Conservation (phyloP, 1,284 basidiomycete species). For the Tilletia indica region DNA sequence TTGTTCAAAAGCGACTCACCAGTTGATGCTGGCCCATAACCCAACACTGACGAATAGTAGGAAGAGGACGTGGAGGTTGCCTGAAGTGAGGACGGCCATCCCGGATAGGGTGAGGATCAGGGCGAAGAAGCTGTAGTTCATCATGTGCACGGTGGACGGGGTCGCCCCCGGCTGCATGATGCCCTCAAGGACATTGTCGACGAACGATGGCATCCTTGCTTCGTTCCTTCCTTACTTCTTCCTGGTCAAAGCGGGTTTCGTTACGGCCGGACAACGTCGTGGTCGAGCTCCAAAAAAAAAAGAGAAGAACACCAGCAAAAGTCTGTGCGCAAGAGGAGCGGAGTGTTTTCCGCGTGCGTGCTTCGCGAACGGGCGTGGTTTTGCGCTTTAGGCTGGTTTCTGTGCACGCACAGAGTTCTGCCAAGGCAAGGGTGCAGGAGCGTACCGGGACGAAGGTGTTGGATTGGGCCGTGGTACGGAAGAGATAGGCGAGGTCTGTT, state of each 20-base stretch:
- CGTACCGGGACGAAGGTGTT: background rate
- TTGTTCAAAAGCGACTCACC: conserved; percentile 38
- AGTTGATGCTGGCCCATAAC: conserved; percentile 55
- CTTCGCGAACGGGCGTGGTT: too few species aligned
- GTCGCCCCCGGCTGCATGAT: conserved; percentile 50
- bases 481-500: too few species aligned
- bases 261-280: background rate
- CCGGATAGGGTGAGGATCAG: conserved; percentile 53
- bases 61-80: conserved; percentile 55
- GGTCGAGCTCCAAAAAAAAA: background rate
- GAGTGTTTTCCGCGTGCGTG: background rate
- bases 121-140: conserved; percentile 57
- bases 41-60: conserved; percentile 51
- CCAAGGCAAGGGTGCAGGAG: background rate
- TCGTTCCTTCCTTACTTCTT: background rate
- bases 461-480: too few species aligned
- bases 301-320: background rate
- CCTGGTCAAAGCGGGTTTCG: background rate
- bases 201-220: conserved; percentile 13
- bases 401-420: background rate
- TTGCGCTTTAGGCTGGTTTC: background rate
- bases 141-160: conserved; percentile 43
- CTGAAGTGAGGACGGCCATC: conserved; percentile 50
- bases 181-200: conserved; percentile 37
- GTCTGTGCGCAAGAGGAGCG: conserved; percentile 7